Evolutionary conservation across 2,329 filamentous ascomycete genomes (phyloP).

Genomic region (Claviceps monticola): DNA sequence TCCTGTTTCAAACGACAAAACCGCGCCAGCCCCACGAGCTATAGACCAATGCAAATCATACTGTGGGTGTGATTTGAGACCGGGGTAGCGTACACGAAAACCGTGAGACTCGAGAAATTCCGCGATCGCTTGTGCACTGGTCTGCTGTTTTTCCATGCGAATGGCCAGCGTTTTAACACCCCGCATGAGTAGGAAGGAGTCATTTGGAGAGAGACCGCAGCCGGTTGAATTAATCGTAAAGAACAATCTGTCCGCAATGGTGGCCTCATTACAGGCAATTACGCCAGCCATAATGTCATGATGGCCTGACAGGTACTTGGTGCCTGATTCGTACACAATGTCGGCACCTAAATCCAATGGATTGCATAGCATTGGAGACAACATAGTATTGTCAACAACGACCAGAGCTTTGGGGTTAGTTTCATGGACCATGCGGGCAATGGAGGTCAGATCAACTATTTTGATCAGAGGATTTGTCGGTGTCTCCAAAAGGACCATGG

Average conservation of each 20-base stretch:
- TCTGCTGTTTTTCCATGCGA: slow-evolving; percentile 96
- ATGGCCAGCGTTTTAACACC: slow-evolving; percentile 95
- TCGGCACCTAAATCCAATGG: slow-evolving; percentile 90
- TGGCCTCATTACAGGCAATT: slow-evolving; percentile 73
- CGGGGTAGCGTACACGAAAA: slow-evolving; percentile 91
- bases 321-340: slow-evolving; percentile 93
- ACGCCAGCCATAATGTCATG: slow-evolving; percentile 99
- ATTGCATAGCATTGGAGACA: slow-evolving; percentile 87
- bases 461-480: slow-evolving; percentile 98
- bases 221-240: slow-evolving; percentile 96
- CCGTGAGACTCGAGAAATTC: slow-evolving; percentile 82
- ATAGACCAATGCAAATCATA: slow-evolving; percentile 94
- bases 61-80: slow-evolving; percentile 86
- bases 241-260: slow-evolving; percentile 77
- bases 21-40: slow-evolving; percentile 84
- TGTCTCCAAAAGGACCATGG: slow-evolving; percentile 91
- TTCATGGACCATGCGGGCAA: slow-evolving; percentile 63
- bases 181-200: slow-evolving; percentile 88
- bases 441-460: slow-evolving; percentile 79
- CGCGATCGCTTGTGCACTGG: slow-evolving; percentile 81
- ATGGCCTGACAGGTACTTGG: slow-evolving; percentile 94
- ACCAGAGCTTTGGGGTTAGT: slow-evolving; percentile 69
- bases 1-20: slow-evolving; percentile 91
- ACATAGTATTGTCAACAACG: slow-evolving; percentile 96
- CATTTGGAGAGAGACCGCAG: slow-evolving; percentile 86